Evolutionary conservation across 352 stramenopile species (phyloP).

Genomic region (Phytopythium oedochilum): DNA sequence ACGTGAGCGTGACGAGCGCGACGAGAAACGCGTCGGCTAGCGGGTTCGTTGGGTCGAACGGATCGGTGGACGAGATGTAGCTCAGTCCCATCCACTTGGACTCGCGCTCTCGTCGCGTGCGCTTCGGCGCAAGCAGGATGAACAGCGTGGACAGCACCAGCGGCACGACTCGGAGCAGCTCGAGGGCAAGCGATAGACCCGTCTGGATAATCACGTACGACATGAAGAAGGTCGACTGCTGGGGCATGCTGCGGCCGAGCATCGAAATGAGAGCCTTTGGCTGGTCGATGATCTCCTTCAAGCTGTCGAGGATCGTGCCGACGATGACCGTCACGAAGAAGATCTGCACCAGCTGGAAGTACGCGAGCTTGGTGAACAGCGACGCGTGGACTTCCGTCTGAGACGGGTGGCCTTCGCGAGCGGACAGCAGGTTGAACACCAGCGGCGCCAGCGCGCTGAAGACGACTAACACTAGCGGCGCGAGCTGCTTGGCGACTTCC

Average conservation of each 20-base stretch:
- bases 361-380: slow-evolving; percentile 72
- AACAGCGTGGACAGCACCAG: slow-evolving; percentile 44
- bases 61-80: slow-evolving; percentile 39
- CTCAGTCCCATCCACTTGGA: slow-evolving; percentile 48
- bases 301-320: slow-evolving; percentile 67
- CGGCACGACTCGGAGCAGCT: slow-evolving; percentile 59
- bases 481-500: slow-evolving; percentile 66
- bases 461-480: slow-evolving; percentile 51
- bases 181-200: slow-evolving; percentile 47
- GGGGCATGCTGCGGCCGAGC: slow-evolving; percentile 69
- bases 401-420: slow-evolving; percentile 62
- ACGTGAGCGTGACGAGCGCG: slow-evolving; percentile 74
- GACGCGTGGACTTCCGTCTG: slow-evolving; percentile 58
- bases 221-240: slow-evolving; percentile 85
- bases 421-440: slow-evolving; percentile 61
- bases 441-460: slow-evolving; percentile 57
- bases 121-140: slow-evolving; percentile 50
- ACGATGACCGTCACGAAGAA: slow-evolving; percentile 81
- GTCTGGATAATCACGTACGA: slow-evolving; percentile 75
- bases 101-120: slow-evolving; percentile 54
- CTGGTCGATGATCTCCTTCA: slow-evolving; percentile 69
- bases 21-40: slow-evolving; percentile 66
- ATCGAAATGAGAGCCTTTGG: slow-evolving; percentile 64
- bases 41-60: slow-evolving; percentile 52
- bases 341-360: slow-evolving; percentile 81